phyloP scores from a whole-genome alignment of 768 basidiomycete genomes.

The Tubosaeta sp. region DNA sequence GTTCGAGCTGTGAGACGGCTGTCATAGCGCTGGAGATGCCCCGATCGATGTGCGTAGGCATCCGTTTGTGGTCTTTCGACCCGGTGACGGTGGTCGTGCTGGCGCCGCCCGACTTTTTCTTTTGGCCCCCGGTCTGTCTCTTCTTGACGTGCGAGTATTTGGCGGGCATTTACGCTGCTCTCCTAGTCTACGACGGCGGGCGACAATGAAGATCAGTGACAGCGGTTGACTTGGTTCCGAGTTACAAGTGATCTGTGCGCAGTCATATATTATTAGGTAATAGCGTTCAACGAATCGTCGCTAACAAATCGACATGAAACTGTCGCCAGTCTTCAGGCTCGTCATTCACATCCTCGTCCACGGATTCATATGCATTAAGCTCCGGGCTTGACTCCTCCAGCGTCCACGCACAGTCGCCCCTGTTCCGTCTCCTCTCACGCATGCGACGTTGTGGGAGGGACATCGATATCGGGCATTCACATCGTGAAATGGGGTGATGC shows the following conservation, averaged over 20 bases:
- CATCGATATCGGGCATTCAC: constrained; percentile 30
- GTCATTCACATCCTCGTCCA: constrained; percentile 29
- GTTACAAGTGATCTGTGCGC: constrained; percentile 9
- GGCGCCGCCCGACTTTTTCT: constrained; percentile 37
- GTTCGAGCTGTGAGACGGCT: constrained; percentile 63
- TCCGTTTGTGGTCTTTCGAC: constrained; percentile 21
- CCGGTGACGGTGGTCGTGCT: constrained; percentile 19
- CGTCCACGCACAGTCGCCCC: constrained; percentile 36
- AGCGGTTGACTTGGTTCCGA: neutral
- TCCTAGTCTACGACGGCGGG: constrained; percentile 1
- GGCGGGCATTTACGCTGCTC: constrained; percentile 47
- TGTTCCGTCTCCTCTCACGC: constrained; percentile 23
- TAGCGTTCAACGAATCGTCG: constrained; percentile 5
- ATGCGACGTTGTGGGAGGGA: constrained; percentile 30
- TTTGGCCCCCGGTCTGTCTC: constrained; percentile 43
- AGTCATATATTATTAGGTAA: constrained; percentile 15
- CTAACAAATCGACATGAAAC: constrained; percentile 46
- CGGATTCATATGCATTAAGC: constrained; percentile 22
- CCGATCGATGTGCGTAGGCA: constrained; percentile 50
- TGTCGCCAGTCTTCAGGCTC: constrained; percentile 46
- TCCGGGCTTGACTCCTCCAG: constrained; percentile 36
- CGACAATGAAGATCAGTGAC: constrained; percentile 3
- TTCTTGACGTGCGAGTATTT: constrained; percentile 79
- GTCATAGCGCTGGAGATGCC: constrained; percentile 53
- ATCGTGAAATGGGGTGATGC: constrained; percentile 19